Base-by-base conservation (phyloP, 2,329 filamentous ascomycete species). In the Pseudocercospora pini-densiflorae region DNA sequence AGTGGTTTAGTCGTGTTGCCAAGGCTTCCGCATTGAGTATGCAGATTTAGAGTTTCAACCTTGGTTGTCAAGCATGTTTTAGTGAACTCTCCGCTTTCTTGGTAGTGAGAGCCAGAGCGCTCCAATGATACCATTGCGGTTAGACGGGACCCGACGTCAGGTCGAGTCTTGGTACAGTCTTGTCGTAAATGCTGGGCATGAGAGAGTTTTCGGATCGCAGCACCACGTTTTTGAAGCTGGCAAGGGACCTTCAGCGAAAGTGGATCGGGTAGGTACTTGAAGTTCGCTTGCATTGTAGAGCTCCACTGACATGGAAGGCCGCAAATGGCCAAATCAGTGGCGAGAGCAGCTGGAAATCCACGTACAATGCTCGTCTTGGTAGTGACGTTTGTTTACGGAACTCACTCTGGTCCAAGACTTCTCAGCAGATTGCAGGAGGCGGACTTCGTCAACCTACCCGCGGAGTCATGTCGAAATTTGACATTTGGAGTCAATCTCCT, bases 151-250 rank as follows among this genome's bases (percentile, higher is more conserved):
- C 16, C 51, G 51, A 55, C 51, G 51, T 55, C 51, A 55, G 51
- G 51, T 55, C 23, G 51, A n/a, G 23, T 55, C 57, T 59, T 59
- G 57, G 33, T 59, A 59, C 40, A 45, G 57, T 59, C 57, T 59
- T 59, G 57, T 59, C 57, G 36, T 45, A 19, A 43, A 29, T 27
- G 57, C 57, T 59, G 40, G 40, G 51, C 51, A 54, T 54, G 24
- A 24, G 51, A 55, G 16, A 16, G 51, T 55, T 55, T 31, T 55
- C 47, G 51, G 23, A 33, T 29, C 21, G 23, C 16, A 29, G 23
- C 16, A 55, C 51, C 51, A 55, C 51, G 51, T 55, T 55, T 55
- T 33, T 31, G 51, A 23, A 55, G 51, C 51, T 55, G 24, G 16
- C 51, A 55, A 55, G 51, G 51, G 12, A 29, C 23, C 33, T 36